phyloP scores from a whole-genome alignment of 2,329 filamentous ascomycete genomes.

The Truncatella angustata region DNA sequence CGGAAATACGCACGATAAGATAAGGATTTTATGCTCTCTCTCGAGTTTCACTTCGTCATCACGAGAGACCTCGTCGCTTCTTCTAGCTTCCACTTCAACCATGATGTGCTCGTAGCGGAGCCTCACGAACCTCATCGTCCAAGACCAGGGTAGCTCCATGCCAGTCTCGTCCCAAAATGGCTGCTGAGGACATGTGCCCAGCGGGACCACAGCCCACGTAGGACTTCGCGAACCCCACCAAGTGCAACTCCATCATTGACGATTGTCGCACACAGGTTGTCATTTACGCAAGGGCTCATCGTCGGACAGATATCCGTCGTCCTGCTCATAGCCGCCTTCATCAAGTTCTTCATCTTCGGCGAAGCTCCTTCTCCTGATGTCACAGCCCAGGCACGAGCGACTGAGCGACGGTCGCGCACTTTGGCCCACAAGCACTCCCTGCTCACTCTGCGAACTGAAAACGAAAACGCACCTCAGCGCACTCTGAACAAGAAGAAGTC shows the following conservation, averaged over 20 bases:
- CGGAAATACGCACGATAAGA: too few species aligned
- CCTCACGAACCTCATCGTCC: too few species aligned
- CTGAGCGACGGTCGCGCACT: slow-evolving; percentile 70
- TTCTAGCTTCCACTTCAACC: too few species aligned
- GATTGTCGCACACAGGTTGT: slow-evolving; percentile 58
- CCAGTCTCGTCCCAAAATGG: slow-evolving; percentile 15
- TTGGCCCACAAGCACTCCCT: slow-evolving; percentile 75
- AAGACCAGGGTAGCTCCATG: too few species aligned
- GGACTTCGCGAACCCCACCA: slow-evolving; percentile 13
- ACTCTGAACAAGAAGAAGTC: slow-evolving; percentile 64
- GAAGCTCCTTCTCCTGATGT: slow-evolving; percentile 83
- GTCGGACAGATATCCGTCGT: slow-evolving; percentile 92
- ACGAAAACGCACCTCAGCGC: slow-evolving; percentile 35
- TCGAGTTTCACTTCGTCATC: too few species aligned
- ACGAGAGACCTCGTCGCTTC: too few species aligned
- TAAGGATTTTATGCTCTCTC: slow-evolving; percentile 1
- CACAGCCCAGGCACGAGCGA: slow-evolving; percentile 72
- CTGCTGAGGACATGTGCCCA: slow-evolving; percentile 28
- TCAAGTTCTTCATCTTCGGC: slow-evolving; percentile 99
- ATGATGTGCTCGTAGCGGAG: background rate
- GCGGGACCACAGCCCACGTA: slow-evolving; percentile 32
- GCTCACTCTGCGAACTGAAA: slow-evolving; percentile 56
- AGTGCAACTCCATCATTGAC: slow-evolving; percentile 6
- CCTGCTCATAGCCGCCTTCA: slow-evolving; percentile 87
- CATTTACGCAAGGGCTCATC: slow-evolving; percentile 91